These are phyloP conservation scores for Lactarius indigo DNA, from an alignment of 768 basidiomycete genomes.

Conservation along the genomic window DNA sequence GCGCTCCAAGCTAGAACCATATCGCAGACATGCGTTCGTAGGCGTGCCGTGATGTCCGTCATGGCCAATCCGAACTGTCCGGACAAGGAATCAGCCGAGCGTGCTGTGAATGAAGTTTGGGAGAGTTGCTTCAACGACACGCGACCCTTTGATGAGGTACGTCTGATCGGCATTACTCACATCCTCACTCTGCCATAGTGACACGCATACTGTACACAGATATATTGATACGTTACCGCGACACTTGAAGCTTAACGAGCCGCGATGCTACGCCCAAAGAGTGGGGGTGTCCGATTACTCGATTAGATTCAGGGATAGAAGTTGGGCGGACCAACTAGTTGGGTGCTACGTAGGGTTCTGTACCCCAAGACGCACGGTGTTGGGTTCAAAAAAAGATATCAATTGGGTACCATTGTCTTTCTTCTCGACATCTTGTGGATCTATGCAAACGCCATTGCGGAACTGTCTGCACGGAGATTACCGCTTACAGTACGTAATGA, in stretches of 20 bases:
- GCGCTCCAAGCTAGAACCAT: conserved; percentile 12
- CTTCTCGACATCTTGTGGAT: background rate
- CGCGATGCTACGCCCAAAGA: background rate
- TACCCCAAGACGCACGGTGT: background rate
- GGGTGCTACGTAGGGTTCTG: background rate
- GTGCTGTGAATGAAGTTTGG: conserved; percentile 94
- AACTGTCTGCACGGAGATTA: background rate
- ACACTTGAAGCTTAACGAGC: background rate
- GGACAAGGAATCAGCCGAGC: conserved; percentile 71
- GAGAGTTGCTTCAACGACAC: conserved; percentile 95
- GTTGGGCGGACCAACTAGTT: too few species aligned
- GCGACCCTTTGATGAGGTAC: conserved; percentile 93
- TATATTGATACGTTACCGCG: background rate
- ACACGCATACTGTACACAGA: conserved; percentile 5
- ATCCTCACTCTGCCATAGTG: background rate
- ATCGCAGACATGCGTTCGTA: conserved; percentile 79
- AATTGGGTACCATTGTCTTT: background rate
- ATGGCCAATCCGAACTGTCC: conserved; percentile 76
- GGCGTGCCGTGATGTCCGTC: conserved; percentile 82
- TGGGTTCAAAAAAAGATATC: background rate
- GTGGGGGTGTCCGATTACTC: background rate
- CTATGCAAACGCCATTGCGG: background rate
- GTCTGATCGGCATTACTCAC: conserved; percentile 3
- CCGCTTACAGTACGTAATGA: background rate
- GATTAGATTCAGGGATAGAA: background rate